Evolutionary conservation across 1,284 basidiomycete species (phyloP), one percentile per base, ranked within the genome.

Genomic region (Boletellus deceptivus): DNA sequence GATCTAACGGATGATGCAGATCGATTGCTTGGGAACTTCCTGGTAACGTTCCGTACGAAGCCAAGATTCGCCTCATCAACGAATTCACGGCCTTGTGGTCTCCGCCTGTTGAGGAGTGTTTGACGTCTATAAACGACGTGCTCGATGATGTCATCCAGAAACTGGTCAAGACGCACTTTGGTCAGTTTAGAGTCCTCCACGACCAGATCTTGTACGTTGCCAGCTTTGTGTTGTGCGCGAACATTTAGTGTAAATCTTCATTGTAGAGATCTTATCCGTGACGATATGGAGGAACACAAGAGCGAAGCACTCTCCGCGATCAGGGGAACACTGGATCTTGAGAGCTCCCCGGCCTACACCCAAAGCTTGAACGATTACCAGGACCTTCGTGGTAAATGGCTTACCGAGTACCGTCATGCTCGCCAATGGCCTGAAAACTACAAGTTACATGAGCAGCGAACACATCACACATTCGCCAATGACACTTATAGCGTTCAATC

Each of bases 11-110:
- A 27, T 34, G 17, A n/a, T 31, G 3, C 53, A 82, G 79, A 2
- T 71, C 72, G 8, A 74, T 70, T 3, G 69, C 64, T 3, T 82
- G 80, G 80, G 79, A 82, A 48, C 70, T 82, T 5, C 78, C 77
- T 0, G 66, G 68, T 4, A 70, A 79, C 44, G 62, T 80, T 31
- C 80, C 79, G 0, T 81, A 75, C 42, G 74, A 76, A 33, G 78
- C 77, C 3, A 79, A 75, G 35, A 69, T 64, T 24, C 62, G 56
- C 8, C 69, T 82, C 31, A 72, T 80, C 14, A 54, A 60, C 5
- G 56, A 60, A n/a, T 75, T 72, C 48, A 70, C 73, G 14, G 46
- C 51, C 3, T 49, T 70, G 6, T 82, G 80, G 80, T 43, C 60
- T 6, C 37, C 47, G 1, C 77, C 79, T 0, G 62, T 73, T 0